phyloP scores from a whole-genome alignment of 768 basidiomycete genomes.

The Suillus bovinus region DNA sequence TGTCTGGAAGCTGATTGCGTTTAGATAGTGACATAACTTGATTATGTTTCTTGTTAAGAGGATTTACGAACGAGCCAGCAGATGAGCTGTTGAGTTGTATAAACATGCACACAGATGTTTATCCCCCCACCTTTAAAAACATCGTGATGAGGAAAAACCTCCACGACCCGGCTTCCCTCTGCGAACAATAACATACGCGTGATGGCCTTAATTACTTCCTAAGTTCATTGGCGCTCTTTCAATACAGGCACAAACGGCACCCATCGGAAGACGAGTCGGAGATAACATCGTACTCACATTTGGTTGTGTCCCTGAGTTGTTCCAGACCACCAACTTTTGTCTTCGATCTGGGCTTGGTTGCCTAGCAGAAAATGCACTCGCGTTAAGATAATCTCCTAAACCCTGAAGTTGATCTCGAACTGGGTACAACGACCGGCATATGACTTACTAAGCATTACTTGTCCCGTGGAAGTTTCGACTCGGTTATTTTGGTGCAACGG shows the following conservation, averaged over 20 bases:
- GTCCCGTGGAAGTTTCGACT: too few relatives aligned
- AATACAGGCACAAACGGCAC: slow-evolving; percentile 18
- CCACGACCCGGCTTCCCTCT: slow-evolving; percentile 23
- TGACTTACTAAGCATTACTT: too few relatives aligned
- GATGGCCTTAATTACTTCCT: slow-evolving; percentile 35
- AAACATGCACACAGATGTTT: not conserved
- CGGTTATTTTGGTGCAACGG: too few relatives aligned
- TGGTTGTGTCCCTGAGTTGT: slow-evolving; percentile 64
- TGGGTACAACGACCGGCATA: too few relatives aligned
- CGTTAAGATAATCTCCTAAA: not conserved
- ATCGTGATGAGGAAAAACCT: slow-evolving; percentile 15
- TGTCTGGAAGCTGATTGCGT: slow-evolving; percentile 23
- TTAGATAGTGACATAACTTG: slow-evolving; percentile 25
- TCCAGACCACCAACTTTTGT: slow-evolving; percentile 80
- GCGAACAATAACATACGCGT: slow-evolving; percentile 34
- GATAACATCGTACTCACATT: not conserved
- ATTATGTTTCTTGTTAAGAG: slow-evolving; percentile 12
- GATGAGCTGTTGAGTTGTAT: too few relatives aligned
- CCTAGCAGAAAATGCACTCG: slow-evolving; percentile 28
- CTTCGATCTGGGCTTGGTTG: slow-evolving; percentile 71
- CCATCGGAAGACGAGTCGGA: slow-evolving; percentile 53
- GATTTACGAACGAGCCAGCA: slow-evolving; percentile 9
- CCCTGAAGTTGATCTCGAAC: too few relatives aligned
- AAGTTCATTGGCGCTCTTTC: slow-evolving; percentile 28
- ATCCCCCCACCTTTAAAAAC: slow-evolving; percentile 7